Conservation (phyloP, 139 green algal genomes). For the Bryopsis sp. region DNA sequence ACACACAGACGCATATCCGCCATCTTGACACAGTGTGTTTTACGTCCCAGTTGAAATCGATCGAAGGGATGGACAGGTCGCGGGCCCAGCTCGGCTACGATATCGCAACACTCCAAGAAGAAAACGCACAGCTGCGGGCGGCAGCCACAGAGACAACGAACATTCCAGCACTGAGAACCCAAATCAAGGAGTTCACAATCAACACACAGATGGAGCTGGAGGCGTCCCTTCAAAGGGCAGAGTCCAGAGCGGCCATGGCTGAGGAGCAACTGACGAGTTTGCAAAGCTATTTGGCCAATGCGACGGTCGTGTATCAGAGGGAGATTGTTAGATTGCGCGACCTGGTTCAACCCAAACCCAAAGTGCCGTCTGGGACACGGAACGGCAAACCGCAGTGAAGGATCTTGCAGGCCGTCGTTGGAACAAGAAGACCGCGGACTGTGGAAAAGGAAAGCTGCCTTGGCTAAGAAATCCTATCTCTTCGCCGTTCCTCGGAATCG, state of each 20-base stretch:
- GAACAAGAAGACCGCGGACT: too few relatives aligned
- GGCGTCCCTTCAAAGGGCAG: not conserved
- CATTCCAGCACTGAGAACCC: conserved; percentile 17
- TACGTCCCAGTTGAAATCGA: conserved; percentile 6
- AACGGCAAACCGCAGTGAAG: too few relatives aligned
- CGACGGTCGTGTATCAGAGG: conserved; percentile 32
- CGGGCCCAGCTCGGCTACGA: conserved; percentile 26
- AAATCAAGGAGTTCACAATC: conserved; percentile 25
- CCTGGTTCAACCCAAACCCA: too few relatives aligned
- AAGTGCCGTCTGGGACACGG: too few relatives aligned
- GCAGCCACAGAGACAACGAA: conserved; percentile 11
- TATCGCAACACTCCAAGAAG: conserved; percentile 23
- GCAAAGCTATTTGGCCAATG: conserved; percentile 26
- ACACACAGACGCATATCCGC: too few relatives aligned
- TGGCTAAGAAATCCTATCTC: too few relatives aligned
- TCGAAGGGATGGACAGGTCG: conserved; percentile 24
- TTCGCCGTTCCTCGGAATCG: too few relatives aligned
- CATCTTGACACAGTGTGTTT: too few relatives aligned
- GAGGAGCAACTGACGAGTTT: conserved; percentile 27
- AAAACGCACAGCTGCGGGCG: conserved; percentile 17
- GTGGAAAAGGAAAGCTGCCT: too few relatives aligned
- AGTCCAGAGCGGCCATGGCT: conserved; percentile 21
- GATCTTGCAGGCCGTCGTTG: too few relatives aligned
- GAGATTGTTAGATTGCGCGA: conserved; percentile 28
- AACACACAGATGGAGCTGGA: conserved; percentile 24